Conservation (phyloP, 768 basidiomycete species). For the Mycena rosella region DNA sequence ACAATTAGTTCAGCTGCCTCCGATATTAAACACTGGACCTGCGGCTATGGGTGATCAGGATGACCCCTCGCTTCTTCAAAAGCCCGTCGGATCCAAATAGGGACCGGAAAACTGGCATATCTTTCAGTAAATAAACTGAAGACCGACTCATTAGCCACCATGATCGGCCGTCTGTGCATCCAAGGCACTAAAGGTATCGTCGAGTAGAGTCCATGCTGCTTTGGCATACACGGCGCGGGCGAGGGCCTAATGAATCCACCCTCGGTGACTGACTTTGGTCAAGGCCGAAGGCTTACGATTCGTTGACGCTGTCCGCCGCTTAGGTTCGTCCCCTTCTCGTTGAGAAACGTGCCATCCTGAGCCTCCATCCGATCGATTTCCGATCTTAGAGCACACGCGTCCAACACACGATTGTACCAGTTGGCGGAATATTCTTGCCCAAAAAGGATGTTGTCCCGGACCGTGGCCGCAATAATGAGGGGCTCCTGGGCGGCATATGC, state of each 20-base stretch:
- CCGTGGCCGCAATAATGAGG: slow-evolving; percentile 1
- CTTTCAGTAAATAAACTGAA: neutral
- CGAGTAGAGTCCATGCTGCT: slow-evolving; percentile 3
- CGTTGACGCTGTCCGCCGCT: slow-evolving; percentile 17
- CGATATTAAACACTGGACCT: neutral
- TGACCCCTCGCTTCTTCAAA: slow-evolving; percentile 4
- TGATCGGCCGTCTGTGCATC: slow-evolving; percentile 6
- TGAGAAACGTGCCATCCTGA: neutral
- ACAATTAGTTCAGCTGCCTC: neutral
- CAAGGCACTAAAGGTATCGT: slow-evolving; percentile 12
- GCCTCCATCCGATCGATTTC: neutral
- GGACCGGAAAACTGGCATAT: slow-evolving; percentile 66
- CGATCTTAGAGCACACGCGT: slow-evolving; percentile 7
- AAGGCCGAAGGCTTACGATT: neutral
- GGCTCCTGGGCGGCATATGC: slow-evolving; percentile 15
- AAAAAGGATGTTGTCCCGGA: slow-evolving; percentile 10
- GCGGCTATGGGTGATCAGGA: slow-evolving; percentile 24
- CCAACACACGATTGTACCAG: slow-evolving; percentile 3
- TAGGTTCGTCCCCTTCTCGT: slow-evolving; percentile 2
- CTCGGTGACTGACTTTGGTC: too few species aligned
- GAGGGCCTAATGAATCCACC: neutral
- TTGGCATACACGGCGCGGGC: neutral
- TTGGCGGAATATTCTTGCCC: slow-evolving; percentile 7
- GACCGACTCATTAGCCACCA: slow-evolving; percentile 38
- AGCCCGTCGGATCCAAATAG: slow-evolving; percentile 50